These are phyloP conservation scores for Aspergillus udagawae DNA, from an alignment of 2,329 filamentous ascomycete genomes.

Conservation along the genomic window DNA sequence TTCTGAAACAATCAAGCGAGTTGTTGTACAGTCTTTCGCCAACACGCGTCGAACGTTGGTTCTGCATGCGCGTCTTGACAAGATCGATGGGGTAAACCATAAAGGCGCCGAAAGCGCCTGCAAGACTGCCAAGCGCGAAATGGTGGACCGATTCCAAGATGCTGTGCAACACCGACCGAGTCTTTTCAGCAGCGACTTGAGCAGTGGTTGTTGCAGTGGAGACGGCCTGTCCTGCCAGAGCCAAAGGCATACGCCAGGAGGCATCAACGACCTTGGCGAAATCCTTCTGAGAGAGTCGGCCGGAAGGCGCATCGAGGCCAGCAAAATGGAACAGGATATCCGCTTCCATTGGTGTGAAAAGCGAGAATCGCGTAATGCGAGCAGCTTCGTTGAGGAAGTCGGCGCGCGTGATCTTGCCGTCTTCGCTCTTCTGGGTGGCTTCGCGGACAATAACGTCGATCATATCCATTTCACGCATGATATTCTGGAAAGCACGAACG, in stretches of 20 bases:
- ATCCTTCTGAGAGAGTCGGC: constrained; percentile 73
- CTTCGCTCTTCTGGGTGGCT: constrained; percentile 74
- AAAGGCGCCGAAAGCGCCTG: constrained; percentile 95
- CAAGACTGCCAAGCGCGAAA: constrained; percentile 82
- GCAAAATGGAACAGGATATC: constrained; percentile 99
- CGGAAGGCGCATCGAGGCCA: constrained; percentile 82
- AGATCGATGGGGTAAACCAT: constrained; percentile 99
- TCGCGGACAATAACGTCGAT: constrained; percentile 90
- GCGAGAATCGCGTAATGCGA: constrained; percentile 84
- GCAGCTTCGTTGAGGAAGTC: constrained; percentile 95
- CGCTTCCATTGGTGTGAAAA: constrained; percentile 97
- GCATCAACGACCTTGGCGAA: constrained; percentile 95
- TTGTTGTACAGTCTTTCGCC: constrained; percentile 94
- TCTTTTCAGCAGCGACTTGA: constrained; percentile 52
- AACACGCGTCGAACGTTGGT: constrained; percentile 78
- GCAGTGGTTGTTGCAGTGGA: constrained; percentile 41
- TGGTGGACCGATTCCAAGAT: constrained; percentile 79
- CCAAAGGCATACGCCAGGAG: constrained; percentile 71
- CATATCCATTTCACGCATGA: constrained; percentile 96
- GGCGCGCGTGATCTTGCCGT: constrained; percentile 88
- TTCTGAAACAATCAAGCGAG: constrained; percentile 89
- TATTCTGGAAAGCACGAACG: constrained; percentile 95
- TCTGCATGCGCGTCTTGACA: constrained; percentile 98
- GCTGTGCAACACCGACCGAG: constrained; percentile 57
- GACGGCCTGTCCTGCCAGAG: constrained; percentile 47